Evolutionary conservation across 306 rosid genomes (phyloP).

Genomic region (Sechiopsis laciniata): DNA sequence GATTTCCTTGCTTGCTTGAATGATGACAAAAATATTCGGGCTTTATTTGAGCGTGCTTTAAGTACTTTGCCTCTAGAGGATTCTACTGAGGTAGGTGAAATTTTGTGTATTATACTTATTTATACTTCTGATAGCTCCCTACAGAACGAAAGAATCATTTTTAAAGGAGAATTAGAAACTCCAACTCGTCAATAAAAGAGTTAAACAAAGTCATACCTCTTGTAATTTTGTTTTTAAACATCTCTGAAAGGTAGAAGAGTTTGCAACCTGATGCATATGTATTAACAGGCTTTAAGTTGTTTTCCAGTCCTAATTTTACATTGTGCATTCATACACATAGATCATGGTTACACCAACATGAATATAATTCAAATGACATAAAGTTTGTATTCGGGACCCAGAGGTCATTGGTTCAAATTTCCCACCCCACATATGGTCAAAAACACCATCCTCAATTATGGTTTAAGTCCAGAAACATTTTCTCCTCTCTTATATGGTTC

Average conservation of each 20-base stretch:
- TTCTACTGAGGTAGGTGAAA: conserved; percentile 68
- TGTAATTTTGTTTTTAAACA: background rate
- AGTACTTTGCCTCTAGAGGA: conserved; percentile 73
- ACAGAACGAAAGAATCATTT: background rate
- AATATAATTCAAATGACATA: too few relatives aligned
- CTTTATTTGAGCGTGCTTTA: conserved; percentile 86
- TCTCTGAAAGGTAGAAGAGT: background rate
- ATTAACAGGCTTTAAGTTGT: background rate
- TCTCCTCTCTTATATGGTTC: background rate
- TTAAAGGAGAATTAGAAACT: too few relatives aligned
- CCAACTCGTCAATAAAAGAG: too few relatives aligned
- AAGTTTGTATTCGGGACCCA: too few relatives aligned
- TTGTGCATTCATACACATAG: background rate
- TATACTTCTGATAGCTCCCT: background rate
- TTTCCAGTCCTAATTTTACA: background rate
- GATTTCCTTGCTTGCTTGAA: conserved; percentile 89
- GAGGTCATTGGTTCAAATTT: too few relatives aligned
- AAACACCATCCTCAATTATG: too few relatives aligned
- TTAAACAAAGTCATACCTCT: too few relatives aligned
- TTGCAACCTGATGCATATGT: background rate
- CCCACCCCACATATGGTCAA: too few relatives aligned
- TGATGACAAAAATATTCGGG: conserved; percentile 92
- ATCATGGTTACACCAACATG: background rate
- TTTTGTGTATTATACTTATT: background rate
- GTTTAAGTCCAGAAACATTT: too few relatives aligned